A percentile compares a stretch with the other conserved stretches of the same genome.
These are phyloP conservation scores for Hibiscus trionum DNA, from an alignment of 345 rosid species.

Conservation along the genomic window DNA sequence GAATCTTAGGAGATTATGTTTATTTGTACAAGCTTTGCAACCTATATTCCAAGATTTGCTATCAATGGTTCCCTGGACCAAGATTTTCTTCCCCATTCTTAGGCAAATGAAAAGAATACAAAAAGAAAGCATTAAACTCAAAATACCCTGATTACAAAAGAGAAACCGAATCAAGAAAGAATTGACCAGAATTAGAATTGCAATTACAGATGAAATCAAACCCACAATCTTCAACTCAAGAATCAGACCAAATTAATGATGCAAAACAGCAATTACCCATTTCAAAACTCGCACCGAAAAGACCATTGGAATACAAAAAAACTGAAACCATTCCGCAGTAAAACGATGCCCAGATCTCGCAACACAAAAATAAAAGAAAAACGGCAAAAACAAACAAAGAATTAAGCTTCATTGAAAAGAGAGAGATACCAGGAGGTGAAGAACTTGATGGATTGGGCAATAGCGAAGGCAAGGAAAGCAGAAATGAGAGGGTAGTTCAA, in stretches of 20 bases:
- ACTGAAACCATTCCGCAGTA: background rate
- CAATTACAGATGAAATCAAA: too few relatives aligned
- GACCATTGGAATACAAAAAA: background rate
- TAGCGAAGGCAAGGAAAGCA: conserved; percentile 38
- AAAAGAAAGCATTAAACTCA: background rate
- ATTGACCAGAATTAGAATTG: background rate
- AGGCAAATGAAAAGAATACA: too few relatives aligned
- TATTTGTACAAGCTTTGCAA: background rate
- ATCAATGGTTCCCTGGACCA: background rate
- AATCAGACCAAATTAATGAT: background rate
- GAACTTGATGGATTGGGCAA: conserved; percentile 50
- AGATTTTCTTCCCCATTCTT: conserved; percentile 8
- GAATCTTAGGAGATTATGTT: background rate
- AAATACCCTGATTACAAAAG: background rate
- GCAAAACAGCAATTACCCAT: background rate
- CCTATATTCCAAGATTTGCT: background rate
- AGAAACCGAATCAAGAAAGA: background rate
- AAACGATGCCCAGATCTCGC: background rate
- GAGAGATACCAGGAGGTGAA: conserved; percentile 41
- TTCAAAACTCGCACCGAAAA: background rate
- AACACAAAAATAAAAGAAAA: too few relatives aligned
- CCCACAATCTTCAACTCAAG: background rate
- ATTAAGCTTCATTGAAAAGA: background rate
- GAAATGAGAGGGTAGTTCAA: conserved; percentile 32
- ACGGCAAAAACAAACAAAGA: background rate